phyloP scores from a whole-genome alignment of 768 basidiomycete genomes.

The Lanmaoa rubissima region DNA sequence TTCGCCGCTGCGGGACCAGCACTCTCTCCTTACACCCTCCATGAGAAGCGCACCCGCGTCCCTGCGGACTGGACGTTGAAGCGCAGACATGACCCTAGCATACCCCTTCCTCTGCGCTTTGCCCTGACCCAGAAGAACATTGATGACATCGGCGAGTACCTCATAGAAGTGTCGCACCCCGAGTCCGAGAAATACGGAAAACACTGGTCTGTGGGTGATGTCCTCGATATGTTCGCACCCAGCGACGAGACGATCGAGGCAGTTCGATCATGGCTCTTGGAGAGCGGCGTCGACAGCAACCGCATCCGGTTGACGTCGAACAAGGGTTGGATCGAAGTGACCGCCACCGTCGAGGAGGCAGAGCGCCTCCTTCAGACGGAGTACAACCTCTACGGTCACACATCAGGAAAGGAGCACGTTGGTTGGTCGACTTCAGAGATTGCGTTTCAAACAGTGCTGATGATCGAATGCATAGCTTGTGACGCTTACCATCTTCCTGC shows the following conservation, averaged over 20 bases:
- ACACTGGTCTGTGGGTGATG: conserved; percentile 31
- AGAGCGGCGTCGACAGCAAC: conserved; percentile 23
- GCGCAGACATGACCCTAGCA: conserved; percentile 35
- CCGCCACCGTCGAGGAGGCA: conserved; percentile 32
- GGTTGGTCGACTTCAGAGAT: conserved; percentile 20
- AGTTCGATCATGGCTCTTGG: conserved; percentile 30
- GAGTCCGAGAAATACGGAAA: conserved; percentile 31
- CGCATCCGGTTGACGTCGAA: conserved; percentile 21
- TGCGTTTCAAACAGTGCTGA: neutral
- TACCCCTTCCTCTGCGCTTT: conserved; percentile 29
- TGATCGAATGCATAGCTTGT: conserved; percentile 23
- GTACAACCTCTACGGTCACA: conserved; percentile 34
- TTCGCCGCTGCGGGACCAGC: conserved; percentile 16
- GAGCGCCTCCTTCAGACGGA: conserved; percentile 34
- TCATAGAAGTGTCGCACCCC: conserved; percentile 36
- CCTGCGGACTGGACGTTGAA: conserved; percentile 38
- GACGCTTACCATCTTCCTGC: conserved; percentile 34
- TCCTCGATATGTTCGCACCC: conserved; percentile 31
- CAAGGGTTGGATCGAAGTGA: conserved; percentile 29
- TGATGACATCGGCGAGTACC: conserved; percentile 24
- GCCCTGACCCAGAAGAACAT: conserved; percentile 35
- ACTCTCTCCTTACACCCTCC: conserved; percentile 30
- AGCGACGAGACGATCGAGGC: conserved; percentile 23
- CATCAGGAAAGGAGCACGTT: conserved; percentile 26
- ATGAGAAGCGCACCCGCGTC: conserved; percentile 38